Base-by-base conservation (phyloP, 169 alveolate species). In the Eimeria sp. region DNA sequence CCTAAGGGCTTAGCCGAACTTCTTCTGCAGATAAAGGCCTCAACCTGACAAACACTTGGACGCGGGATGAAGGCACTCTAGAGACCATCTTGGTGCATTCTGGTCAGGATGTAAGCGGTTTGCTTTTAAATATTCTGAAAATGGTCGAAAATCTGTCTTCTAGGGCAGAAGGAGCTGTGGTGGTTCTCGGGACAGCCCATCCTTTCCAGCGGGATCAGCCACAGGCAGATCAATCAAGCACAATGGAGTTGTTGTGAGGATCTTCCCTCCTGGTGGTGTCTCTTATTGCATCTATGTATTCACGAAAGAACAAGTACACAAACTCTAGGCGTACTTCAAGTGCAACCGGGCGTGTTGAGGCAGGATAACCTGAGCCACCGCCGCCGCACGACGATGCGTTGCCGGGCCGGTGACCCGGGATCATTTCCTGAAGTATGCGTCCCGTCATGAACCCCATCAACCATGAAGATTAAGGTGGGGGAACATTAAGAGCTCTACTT, bases 11-110 rank as follows among this genome's bases (percentile, higher is more conserved):
- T 37, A 43, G 58, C 18, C 91, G 76, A 33, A 87, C 94, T 66
- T 87, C 94, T 66, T 87, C 83, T 4, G 94, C 83, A 25, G 94
- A 87, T 27, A 87, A 46, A 27, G 94, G 94, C 46, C 94, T 37
- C 83, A 87, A 20, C 83, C 94, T 37, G 83, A 87, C 94, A 66
- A 87, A 87, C 20, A 87, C 94, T 54, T 87, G 56, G 80, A 87
- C 83, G 23, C 94, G 94, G 33, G 94, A 87, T 64, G 94, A 64
- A 49, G 94, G 68, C n/a, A 64, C 94, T n/a, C 20, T 49, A 37
- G 23, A 33, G 25, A 46, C 58, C 91, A 85, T 85, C 78, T 58
- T 85, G 60, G 91, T 18, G 88, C 68, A 13, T 4, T 46, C 68
- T 30, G 49, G 46, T 27, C 27, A 25, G 46, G 83, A 74, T 74